Evolutionary conservation across 2,329 filamentous ascomycete genomes (phyloP).

Genomic region (Trichophyton equinum): DNA sequence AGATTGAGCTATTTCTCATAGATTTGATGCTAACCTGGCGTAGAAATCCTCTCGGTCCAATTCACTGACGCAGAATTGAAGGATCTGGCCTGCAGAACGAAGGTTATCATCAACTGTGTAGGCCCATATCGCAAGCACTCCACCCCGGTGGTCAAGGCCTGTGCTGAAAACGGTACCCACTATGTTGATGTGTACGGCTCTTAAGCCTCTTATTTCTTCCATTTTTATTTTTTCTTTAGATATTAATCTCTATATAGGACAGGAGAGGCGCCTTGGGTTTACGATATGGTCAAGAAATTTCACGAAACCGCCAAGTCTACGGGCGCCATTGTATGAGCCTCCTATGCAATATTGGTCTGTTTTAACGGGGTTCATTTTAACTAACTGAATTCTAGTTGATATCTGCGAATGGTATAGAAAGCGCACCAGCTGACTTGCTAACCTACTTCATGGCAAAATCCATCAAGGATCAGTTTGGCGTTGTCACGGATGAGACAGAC

Average conservation of each 20-base stretch:
- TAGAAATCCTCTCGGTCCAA: constrained; percentile 27
- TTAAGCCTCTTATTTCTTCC: not conserved
- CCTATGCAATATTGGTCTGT: not conserved
- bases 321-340: constrained; percentile 43
- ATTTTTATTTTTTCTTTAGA: not conserved
- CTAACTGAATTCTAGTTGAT: constrained; percentile 37
- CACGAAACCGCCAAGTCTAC: constrained; percentile 47
- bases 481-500: constrained; percentile 40
- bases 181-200: constrained; percentile 46
- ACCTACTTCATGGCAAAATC: constrained; percentile 42
- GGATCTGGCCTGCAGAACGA: constrained; percentile 42
- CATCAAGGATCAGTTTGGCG: constrained; percentile 40
- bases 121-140: constrained; percentile 54
- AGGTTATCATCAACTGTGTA: constrained; percentile 48
- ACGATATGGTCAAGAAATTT: constrained; percentile 50
- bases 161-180: constrained; percentile 52
- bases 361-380: not conserved
- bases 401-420: constrained; percentile 49
- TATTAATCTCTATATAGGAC: constrained; percentile 30
- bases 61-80: constrained; percentile 40
- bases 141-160: constrained; percentile 52
- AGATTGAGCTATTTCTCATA: constrained; percentile 5
- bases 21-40: not conserved
- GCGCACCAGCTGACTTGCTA: constrained; percentile 46
- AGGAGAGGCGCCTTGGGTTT: constrained; percentile 53